phyloP scores from a whole-genome alignment of 495 filamentous ascomycete genomes.

The Penicillium fimorum region DNA sequence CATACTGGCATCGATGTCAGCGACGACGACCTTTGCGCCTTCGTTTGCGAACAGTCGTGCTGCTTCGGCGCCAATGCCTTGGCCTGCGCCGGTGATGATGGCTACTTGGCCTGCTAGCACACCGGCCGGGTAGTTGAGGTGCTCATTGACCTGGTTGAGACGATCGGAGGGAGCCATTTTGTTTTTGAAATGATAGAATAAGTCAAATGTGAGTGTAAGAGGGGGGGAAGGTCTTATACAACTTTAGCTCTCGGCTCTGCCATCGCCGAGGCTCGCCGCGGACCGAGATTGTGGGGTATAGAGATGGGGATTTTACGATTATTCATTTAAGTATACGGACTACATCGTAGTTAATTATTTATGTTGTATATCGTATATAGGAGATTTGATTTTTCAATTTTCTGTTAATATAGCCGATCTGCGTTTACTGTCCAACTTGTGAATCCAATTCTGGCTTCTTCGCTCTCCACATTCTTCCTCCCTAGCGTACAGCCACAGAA shows the following conservation, averaged over 20 bases:
- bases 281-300: slow-evolving; percentile 29
- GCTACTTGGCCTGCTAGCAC: slow-evolving; percentile 76
- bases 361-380: slow-evolving; percentile 9
- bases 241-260: slow-evolving; percentile 14
- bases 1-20: slow-evolving; percentile 74
- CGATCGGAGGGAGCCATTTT: slow-evolving; percentile 50
- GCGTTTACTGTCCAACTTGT: slow-evolving; percentile 22
- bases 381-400: slow-evolving; percentile 12
- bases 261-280: slow-evolving; percentile 31
- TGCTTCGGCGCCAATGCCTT: slow-evolving; percentile 84
- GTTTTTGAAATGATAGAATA: slow-evolving; percentile 11
- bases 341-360: neutral
- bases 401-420: slow-evolving; percentile 14
- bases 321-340: neutral
- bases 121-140: slow-evolving; percentile 77
- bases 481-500: slow-evolving; percentile 8
- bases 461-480: neutral
- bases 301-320: neutral
- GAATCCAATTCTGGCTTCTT: slow-evolving; percentile 8
- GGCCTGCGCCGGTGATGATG: slow-evolving; percentile 84
- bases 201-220: neutral
- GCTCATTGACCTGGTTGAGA: slow-evolving; percentile 65
- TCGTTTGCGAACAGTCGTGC: slow-evolving; percentile 81
- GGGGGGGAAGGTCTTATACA: slow-evolving; percentile 24
- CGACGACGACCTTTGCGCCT: slow-evolving; percentile 77